phyloP scores from a whole-genome alignment of 129 eudicot genomes.

The Saussurea involucrata region DNA sequence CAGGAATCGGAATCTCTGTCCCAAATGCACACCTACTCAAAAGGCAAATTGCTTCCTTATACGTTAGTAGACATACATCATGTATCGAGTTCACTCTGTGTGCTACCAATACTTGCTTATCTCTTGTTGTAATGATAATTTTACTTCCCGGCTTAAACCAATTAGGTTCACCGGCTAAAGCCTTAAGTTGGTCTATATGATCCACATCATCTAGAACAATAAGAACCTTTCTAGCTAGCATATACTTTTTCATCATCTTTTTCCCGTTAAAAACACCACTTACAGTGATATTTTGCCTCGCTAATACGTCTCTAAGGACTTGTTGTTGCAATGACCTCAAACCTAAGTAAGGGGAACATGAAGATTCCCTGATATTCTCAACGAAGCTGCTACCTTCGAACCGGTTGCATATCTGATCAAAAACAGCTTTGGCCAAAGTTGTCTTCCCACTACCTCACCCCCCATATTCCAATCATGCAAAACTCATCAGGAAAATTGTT shows the following conservation, averaged over 20 bases:
- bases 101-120: neutral
- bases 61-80: neutral
- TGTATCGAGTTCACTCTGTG: neutral
- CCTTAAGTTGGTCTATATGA: neutral
- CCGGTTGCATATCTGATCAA: neutral
- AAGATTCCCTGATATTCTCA: neutral
- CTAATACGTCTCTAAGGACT: neutral
- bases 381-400: neutral
- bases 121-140: constrained; percentile 12
- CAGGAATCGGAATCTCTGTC: neutral
- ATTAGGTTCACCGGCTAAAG: neutral
- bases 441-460: constrained; percentile 17
- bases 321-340: neutral
- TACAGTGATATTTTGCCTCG: neutral
- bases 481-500: neutral
- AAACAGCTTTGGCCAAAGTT: neutral
- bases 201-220: constrained; percentile 6
- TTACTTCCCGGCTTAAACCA: constrained; percentile 9
- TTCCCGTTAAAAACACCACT: neutral
- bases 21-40: constrained; percentile 7
- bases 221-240: neutral
- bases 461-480: constrained; percentile 4
- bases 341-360: neutral
- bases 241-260: neutral
- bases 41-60: constrained; percentile 8